Evolutionary conservation across 164 flowering plant species (phyloP), one percentile per base, ranked within the genome.

Genomic region (Taxillus chinensis): DNA sequence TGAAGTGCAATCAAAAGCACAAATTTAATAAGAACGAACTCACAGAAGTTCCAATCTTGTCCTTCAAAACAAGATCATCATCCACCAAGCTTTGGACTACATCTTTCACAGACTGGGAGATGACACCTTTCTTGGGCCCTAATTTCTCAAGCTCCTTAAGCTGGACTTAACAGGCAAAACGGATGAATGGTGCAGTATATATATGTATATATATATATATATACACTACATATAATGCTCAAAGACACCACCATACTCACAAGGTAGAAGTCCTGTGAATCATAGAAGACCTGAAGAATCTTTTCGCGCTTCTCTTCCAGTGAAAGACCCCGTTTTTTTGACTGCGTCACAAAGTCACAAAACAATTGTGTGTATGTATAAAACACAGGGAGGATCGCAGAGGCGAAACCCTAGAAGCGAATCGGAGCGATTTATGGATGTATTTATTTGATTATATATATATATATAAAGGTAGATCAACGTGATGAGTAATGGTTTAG

Each of bases 301-400:
- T 86, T 86, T 83, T 86, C 97, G 6, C 97, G 92, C 81, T 92
- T 92, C 75, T 92, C 98, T 51, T 92, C 98, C 83, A 92, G 74
- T 2, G 98, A 92, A 70, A 92, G 92, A 5, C 97, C 97, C 61
- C 98, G 74, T 75, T 90, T 92, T 93, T 90, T 92, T 14, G 96
- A 92, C 98, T 91, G 74, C 17, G 39, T 8, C 45, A 27, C 62
- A 64, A 46, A 64, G 11, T 27, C 27, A 27, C 27, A 43, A 43
- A 43, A 43, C 10, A 43, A 43, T 5, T 5, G 7, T 43, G 0
- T 43, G 10, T 6, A 43, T 43, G 10, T 43, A 43, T 43, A 43
- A 43, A 9, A 9, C 10, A 43, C 10, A 6, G 10, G 2, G 10
- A 43, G 10, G 46, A 43, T 9, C 10, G 10, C 46, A 43, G 2